Percentiles rank a stretch among this genome's conserved stretches.
Evolutionary conservation across 805 yeast species (phyloP).

Genomic region (Candida alai): DNA sequence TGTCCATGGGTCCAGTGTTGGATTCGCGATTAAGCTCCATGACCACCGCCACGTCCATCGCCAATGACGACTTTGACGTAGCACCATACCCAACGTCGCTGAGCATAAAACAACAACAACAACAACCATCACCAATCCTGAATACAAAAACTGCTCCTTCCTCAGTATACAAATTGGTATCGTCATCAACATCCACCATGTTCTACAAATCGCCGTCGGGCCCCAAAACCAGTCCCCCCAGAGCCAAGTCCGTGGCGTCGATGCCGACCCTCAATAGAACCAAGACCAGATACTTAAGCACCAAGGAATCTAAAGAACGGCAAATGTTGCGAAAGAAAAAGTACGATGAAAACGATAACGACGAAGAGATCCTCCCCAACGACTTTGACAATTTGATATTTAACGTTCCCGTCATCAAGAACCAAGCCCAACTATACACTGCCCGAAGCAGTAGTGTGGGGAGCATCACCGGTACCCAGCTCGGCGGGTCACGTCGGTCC

Average conservation of each 20-base stretch:
- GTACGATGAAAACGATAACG: constrained; percentile 40
- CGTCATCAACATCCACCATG: constrained; percentile 13
- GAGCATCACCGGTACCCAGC: constrained; percentile 5
- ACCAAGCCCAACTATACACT: constrained; percentile 30
- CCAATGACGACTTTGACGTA: constrained; percentile 4
- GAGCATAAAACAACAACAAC: too few species aligned
- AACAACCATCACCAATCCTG: too few species aligned
- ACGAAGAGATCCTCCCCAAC: constrained; percentile 34
- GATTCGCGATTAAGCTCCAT: constrained; percentile 39
- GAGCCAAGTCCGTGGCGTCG: constrained; percentile 11
- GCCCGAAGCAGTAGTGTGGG: constrained; percentile 5
- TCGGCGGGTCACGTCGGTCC: not conserved
- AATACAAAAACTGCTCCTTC: not conserved
- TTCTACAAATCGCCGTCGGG: constrained; percentile 1
- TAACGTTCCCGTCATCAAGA: constrained; percentile 40
- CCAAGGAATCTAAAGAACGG: constrained; percentile 37
- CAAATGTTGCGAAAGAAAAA: constrained; percentile 33
- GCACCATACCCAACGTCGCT: too few species aligned
- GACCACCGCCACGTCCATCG: constrained; percentile 17
- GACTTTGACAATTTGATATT: constrained; percentile 37
- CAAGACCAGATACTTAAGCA: constrained; percentile 31
- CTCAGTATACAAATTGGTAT: constrained; percentile 9
- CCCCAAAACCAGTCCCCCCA: constrained; percentile 1
- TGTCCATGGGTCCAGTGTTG: too few species aligned
- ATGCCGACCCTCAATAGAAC: constrained; percentile 26